phyloP scores from a whole-genome alignment of 768 basidiomycete species.

The Myochromella boudieri region DNA sequence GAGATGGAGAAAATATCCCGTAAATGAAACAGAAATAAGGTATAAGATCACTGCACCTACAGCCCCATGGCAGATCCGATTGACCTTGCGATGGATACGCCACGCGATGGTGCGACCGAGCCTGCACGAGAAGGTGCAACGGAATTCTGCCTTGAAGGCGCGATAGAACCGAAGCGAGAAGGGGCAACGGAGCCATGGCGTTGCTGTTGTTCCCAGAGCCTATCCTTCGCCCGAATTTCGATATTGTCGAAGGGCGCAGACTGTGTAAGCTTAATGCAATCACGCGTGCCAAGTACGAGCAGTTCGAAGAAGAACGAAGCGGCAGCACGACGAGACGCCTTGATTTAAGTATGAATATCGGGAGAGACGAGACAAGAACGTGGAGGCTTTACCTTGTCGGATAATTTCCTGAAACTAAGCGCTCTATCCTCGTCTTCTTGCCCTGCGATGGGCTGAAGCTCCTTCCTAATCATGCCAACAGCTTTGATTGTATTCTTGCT shows the following conservation, averaged over 20 bases:
- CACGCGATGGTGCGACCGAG: conserved; percentile 24
- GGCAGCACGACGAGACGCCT: conserved; percentile 91
- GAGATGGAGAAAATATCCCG: conserved; percentile 12
- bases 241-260: conserved; percentile 80
- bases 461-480: conserved; percentile 68
- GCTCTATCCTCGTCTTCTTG: conserved; percentile 54
- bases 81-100: conserved; percentile 44
- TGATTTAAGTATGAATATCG: conserved; percentile 10
- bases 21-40: conserved; percentile 8
- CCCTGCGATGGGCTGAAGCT: conserved; percentile 55
- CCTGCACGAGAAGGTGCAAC: conserved; percentile 20
- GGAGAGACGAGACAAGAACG: neutral
- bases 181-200: conserved; percentile 29
- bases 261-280: conserved; percentile 84
- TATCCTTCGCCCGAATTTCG: conserved; percentile 75
- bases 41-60: conserved; percentile 11
- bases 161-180: conserved; percentile 25
- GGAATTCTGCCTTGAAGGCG: conserved; percentile 21
- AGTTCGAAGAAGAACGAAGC: conserved; percentile 98
- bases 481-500: conserved; percentile 91
- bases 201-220: conserved; percentile 82
- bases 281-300: conserved; percentile 90
- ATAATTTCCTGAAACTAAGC: conserved; percentile 77
- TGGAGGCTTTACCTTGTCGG: conserved; percentile 62
- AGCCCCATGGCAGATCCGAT: conserved; percentile 42